Conservation (phyloP, 495 filamentous ascomycete genomes). For the Penicillium canariense region DNA sequence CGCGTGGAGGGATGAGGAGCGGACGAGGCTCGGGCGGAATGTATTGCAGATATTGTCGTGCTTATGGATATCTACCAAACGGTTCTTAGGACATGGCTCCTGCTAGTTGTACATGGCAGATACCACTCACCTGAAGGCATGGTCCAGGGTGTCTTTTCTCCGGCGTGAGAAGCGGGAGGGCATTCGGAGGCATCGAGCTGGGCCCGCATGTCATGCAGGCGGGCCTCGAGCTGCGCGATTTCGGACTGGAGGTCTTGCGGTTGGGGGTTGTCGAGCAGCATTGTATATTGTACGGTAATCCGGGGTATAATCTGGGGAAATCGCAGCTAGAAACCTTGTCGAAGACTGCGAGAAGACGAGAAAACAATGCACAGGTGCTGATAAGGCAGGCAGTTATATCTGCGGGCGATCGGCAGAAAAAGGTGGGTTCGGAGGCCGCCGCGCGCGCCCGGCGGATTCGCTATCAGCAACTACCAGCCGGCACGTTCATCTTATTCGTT, state of each 20-base stretch:
- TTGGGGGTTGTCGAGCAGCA: conserved; percentile 11
- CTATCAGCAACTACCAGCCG: conserved; percentile 12
- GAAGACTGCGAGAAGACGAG: not conserved
- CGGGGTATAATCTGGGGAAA: conserved; percentile 6
- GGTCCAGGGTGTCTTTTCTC: conserved; percentile 17
- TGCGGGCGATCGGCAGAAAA: conserved; percentile 9
- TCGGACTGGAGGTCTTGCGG: conserved; percentile 17
- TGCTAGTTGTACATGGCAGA: no score
- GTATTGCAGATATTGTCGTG: conserved; percentile 8
- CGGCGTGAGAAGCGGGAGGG: conserved; percentile 26
- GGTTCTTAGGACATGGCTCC: not conserved
- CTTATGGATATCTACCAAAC: conserved; percentile 2
- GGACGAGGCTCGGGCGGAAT: conserved; percentile 12
- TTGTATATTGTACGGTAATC: conserved; percentile 6
- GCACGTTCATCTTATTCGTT: not conserved
- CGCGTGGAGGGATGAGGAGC: conserved; percentile 54
- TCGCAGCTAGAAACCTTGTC: not conserved
- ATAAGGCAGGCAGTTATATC: conserved; percentile 3
- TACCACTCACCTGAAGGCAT: conserved; percentile 8
- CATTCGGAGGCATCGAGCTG: conserved; percentile 21
- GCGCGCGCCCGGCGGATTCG: conserved; percentile 18
- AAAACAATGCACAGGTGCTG: conserved; percentile 4
- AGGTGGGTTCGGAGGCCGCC: conserved; percentile 21
- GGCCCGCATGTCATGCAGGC: conserved; percentile 24
- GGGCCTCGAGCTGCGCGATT: conserved; percentile 24